Percentiles rank a stretch among this genome's conserved stretches.
phyloP scores from a whole-genome alignment of 495 filamentous ascomycete genomes.

The Neurospora sp. region DNA sequence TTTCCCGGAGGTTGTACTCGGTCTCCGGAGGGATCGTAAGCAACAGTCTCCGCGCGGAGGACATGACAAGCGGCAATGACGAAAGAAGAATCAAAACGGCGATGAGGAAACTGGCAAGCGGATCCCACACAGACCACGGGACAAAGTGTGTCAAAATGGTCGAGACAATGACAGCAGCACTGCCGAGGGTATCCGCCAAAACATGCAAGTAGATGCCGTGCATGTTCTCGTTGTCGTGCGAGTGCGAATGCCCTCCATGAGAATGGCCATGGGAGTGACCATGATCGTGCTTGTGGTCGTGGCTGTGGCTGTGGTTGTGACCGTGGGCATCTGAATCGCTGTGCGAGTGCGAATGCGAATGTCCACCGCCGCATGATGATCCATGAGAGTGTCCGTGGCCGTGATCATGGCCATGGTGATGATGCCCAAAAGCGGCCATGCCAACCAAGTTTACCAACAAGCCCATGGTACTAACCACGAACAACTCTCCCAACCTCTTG shows the following conservation, averaged over 20 bases:
- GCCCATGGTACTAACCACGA: slow-evolving; percentile 77
- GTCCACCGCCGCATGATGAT: slow-evolving; percentile 15
- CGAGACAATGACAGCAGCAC: slow-evolving; percentile 86
- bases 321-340: slow-evolving; percentile 36
- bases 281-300: slow-evolving; percentile 22
- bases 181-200: slow-evolving; percentile 88
- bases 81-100: slow-evolving; percentile 85
- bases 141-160: slow-evolving; percentile 78
- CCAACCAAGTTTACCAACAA: slow-evolving; percentile 86
- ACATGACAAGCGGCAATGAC: slow-evolving; percentile 77
- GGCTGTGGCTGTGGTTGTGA: slow-evolving; percentile 19
- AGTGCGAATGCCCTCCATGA: slow-evolving; percentile 32
- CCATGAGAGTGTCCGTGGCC: slow-evolving; percentile 31
- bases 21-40: slow-evolving; percentile 75
- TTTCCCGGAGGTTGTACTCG: slow-evolving; percentile 82
- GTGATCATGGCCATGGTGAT: slow-evolving; percentile 61
- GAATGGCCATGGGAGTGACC: slow-evolving; percentile 25
- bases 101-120: slow-evolving; percentile 86
- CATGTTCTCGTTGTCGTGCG: slow-evolving; percentile 95
- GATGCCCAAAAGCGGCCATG: slow-evolving; percentile 73
- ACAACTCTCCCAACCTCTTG: slow-evolving; percentile 72
- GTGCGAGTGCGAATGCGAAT: slow-evolving; percentile 52
- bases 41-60: slow-evolving; percentile 69
- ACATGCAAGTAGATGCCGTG: slow-evolving; percentile 97
- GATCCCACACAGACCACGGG: slow-evolving; percentile 92